These are phyloP conservation scores for Pyrrhoderma lamaoense DNA, from an alignment of 1,284 basidiomycete genomes.

Conservation along the genomic window DNA sequence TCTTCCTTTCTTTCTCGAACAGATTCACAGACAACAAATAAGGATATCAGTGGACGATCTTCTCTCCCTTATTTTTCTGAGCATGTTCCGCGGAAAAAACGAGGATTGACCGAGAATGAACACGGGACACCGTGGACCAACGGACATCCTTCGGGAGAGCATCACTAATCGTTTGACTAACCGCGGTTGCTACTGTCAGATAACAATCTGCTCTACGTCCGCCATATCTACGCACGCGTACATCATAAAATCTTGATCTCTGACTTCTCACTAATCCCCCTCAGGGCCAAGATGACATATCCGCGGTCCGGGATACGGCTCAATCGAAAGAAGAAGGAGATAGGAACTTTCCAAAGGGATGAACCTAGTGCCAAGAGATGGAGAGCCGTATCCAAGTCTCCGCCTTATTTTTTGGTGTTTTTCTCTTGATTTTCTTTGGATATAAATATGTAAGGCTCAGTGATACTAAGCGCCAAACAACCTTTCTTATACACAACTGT, in stretches of 20 bases:
- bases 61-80: too few species aligned
- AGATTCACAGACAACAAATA: too few species aligned
- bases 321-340: neutral
- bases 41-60: too few species aligned
- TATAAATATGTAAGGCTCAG: slow-evolving; percentile 1
- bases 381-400: slow-evolving; percentile 7
- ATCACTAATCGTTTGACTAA: too few species aligned
- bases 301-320: neutral
- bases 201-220: neutral
- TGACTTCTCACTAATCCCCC: neutral
- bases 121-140: too few species aligned
- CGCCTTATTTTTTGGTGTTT: neutral
- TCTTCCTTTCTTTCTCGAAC: too few species aligned
- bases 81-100: too few species aligned
- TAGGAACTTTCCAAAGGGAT: neutral
- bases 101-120: too few species aligned
- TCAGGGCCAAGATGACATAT: neutral
- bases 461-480: neutral
- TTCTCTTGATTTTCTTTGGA: too few species aligned
- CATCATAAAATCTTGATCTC: neutral
- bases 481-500: too few species aligned
- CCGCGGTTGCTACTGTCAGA: too few species aligned
- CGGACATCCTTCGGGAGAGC: too few species aligned
- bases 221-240: slow-evolving; percentile 5
- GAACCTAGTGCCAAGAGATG: neutral